Percentiles rank a stretch among this genome's conserved stretches.
These are phyloP conservation scores for Trypanosoma brucei DNA, from an alignment of 208 protist species.

Conservation along the genomic window DNA sequence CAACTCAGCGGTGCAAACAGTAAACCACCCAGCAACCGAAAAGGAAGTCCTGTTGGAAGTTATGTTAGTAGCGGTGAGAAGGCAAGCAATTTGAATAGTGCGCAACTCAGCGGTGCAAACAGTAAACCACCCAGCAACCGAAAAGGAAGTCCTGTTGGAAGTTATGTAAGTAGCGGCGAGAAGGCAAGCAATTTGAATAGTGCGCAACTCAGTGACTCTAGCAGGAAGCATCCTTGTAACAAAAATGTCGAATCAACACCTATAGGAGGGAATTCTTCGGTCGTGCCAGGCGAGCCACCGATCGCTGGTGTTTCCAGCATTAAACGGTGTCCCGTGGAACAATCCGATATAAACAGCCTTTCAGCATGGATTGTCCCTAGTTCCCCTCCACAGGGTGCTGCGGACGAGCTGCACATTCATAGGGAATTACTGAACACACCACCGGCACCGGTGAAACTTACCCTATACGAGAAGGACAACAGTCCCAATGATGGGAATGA, in stretches of 20 bases:
- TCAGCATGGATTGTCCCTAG: constrained; percentile 8
- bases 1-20: too few relatives aligned
- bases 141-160: too few relatives aligned
- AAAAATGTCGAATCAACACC: background rate
- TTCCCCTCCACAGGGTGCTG: background rate
- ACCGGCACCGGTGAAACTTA: background rate
- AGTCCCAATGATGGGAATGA: background rate
- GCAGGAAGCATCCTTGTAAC: too few relatives aligned
- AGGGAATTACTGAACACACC: background rate
- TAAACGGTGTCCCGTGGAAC: background rate
- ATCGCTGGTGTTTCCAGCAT: constrained; percentile 20
- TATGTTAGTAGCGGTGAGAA: too few relatives aligned
- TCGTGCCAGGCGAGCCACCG: background rate
- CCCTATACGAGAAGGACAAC: background rate
- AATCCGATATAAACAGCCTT: constrained; percentile 11
- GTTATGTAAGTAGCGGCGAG: too few relatives aligned
- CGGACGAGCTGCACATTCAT: background rate
- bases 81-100: too few relatives aligned
- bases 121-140: too few relatives aligned
- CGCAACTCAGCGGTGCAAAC: too few relatives aligned
- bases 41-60: too few relatives aligned
- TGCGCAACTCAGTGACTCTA: too few relatives aligned
- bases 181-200: too few relatives aligned
- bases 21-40: too few relatives aligned
- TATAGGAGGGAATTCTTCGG: background rate